These are phyloP conservation scores for Laburnicola sp. DNA, from an alignment of 2,329 filamentous ascomycete species.

Conservation along the genomic window DNA sequence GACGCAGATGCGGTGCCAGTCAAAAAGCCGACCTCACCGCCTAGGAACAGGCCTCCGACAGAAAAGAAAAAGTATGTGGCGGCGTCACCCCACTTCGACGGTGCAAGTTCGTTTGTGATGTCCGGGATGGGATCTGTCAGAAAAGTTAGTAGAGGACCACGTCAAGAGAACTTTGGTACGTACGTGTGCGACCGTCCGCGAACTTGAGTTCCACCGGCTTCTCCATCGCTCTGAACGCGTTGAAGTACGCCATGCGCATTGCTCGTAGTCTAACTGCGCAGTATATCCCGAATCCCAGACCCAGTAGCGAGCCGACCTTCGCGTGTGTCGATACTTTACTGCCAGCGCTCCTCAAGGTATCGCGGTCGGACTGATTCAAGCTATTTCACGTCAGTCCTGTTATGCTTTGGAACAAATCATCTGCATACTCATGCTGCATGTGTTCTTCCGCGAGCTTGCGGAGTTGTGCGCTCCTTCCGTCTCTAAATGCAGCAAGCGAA, in stretches of 20 bases:
- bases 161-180: neutral
- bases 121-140: constrained; percentile 62
- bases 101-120: constrained; percentile 60
- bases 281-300: constrained; percentile 60
- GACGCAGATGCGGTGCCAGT: constrained; percentile 60
- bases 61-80: constrained; percentile 66
- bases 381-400: constrained; percentile 20
- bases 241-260: constrained; percentile 62
- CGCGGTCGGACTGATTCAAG: constrained; percentile 61
- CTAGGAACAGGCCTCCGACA: constrained; percentile 64
- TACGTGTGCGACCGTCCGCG: constrained; percentile 62
- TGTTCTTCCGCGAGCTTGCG: constrained; percentile 38
- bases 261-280: constrained; percentile 59
- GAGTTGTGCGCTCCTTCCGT: constrained; percentile 32
- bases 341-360: constrained; percentile 60
- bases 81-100: constrained; percentile 61
- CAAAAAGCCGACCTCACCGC: constrained; percentile 65
- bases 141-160: neutral
- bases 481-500: constrained; percentile 38
- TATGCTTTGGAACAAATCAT: neutral
- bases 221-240: constrained; percentile 62
- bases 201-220: constrained; percentile 66
- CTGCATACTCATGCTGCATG: constrained; percentile 38
- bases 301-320: constrained; percentile 61
- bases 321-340: constrained; percentile 59